These are phyloP conservation scores for Salix udensis DNA, from an alignment of 345 rosid genomes.

Conservation along the genomic window DNA sequence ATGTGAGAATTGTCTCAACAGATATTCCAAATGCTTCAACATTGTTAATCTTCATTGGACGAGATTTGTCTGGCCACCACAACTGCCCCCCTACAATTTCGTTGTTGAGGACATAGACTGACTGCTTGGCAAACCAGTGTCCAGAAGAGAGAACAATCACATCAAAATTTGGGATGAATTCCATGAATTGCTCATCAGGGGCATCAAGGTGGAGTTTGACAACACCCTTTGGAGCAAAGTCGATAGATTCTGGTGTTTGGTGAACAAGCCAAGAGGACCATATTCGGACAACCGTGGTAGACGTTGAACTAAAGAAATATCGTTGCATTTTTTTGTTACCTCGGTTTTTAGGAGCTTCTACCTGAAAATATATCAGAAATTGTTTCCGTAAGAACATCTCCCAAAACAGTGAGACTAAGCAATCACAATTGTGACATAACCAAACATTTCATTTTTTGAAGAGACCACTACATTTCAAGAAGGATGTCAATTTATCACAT, in stretches of 20 bases:
- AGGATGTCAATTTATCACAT: not conserved
- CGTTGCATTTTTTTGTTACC: constrained; percentile 90
- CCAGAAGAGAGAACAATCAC: constrained; percentile 88
- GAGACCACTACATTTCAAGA: not conserved
- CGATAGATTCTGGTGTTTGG: constrained; percentile 53
- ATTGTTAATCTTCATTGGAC: constrained; percentile 67
- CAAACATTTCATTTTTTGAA: not conserved
- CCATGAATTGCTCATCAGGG: constrained; percentile 71
- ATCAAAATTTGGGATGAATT: constrained; percentile 58
- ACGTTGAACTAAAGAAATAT: constrained; percentile 65
- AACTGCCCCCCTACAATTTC: constrained; percentile 90
- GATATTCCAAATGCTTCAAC: constrained; percentile 86
- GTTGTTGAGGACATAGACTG: constrained; percentile 71
- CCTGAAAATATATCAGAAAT: constrained; percentile 44
- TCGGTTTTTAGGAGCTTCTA: constrained; percentile 80
- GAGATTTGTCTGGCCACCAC: constrained; percentile 86
- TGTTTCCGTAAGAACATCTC: not conserved
- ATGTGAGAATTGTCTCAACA: constrained; percentile 67
- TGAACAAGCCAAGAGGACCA: constrained; percentile 99
- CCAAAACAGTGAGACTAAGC: not conserved
- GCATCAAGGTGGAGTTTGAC: constrained; percentile 83
- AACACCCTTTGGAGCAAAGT: constrained; percentile 70
- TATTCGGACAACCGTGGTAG: constrained; percentile 68
- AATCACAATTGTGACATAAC: not conserved
- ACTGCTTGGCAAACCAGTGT: constrained; percentile 98